These are phyloP conservation scores for Dichotomopilus funicola DNA, from an alignment of 2,329 filamentous ascomycete species.

Conservation along the genomic window DNA sequence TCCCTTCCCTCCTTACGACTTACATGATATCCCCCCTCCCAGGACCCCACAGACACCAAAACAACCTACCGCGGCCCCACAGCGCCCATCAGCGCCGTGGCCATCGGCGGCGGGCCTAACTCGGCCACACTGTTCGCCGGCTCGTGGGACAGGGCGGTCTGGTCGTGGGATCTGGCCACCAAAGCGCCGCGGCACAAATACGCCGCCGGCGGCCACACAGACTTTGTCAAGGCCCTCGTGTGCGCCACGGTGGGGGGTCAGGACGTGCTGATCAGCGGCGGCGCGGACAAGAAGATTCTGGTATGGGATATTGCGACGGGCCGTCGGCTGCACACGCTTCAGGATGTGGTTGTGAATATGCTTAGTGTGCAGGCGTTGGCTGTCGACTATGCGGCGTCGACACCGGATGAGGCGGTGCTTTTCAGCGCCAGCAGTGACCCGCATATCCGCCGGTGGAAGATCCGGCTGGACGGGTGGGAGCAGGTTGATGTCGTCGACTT, in stretches of 20 bases:
- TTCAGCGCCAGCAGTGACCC: slow-evolving; percentile 78
- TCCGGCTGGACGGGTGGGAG: slow-evolving; percentile 46
- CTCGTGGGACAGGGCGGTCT: slow-evolving; percentile 90
- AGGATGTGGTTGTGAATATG: slow-evolving; percentile 63
- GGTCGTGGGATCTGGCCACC: slow-evolving; percentile 69
- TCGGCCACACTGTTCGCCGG: slow-evolving; percentile 66
- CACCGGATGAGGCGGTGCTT: slow-evolving; percentile 47
- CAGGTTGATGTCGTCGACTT: slow-evolving; percentile 39
- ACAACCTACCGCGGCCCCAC: slow-evolving; percentile 64
- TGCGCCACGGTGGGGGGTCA: slow-evolving; percentile 54
- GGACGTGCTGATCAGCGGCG: slow-evolving; percentile 64
- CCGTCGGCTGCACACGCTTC: slow-evolving; percentile 65
- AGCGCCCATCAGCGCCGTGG: slow-evolving; percentile 73
- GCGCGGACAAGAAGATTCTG: slow-evolving; percentile 72
- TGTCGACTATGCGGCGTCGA: slow-evolving; percentile 61
- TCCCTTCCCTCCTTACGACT: too few relatives aligned
- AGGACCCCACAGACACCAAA: slow-evolving; percentile 37
- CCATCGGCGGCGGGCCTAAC: slow-evolving; percentile 50
- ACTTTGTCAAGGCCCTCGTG: slow-evolving; percentile 83
- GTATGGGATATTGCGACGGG: slow-evolving; percentile 73
- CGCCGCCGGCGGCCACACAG: slow-evolving; percentile 59
- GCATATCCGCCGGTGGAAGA: slow-evolving; percentile 70
- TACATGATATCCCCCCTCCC: not conserved
- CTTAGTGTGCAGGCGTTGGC: slow-evolving; percentile 75
- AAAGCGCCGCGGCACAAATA: slow-evolving; percentile 52